Conservation (phyloP, 768 basidiomycete genomes). For the Rhodosporidiobolus sp. region DNA sequence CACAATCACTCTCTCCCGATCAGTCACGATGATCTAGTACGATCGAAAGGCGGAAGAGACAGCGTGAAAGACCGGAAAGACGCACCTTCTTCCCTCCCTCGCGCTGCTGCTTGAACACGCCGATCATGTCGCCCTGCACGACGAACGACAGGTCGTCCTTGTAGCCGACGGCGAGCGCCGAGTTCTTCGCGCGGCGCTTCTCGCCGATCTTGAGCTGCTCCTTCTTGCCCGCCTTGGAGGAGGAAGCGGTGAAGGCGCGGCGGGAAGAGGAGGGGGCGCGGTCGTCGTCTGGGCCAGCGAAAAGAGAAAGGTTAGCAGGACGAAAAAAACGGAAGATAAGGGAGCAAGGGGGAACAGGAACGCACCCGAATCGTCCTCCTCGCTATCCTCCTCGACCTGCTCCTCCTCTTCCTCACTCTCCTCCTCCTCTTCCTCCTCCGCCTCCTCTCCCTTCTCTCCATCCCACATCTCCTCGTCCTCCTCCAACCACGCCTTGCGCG, state of each 20-base stretch:
- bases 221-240: slow-evolving; percentile 41
- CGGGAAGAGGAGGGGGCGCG: slow-evolving; percentile 5
- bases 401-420: slow-evolving; percentile 56
- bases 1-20: too few species aligned
- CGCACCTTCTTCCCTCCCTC: slow-evolving; percentile 43
- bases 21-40: too few species aligned
- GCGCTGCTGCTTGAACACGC: slow-evolving; percentile 44
- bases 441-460: slow-evolving; percentile 59
- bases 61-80: background rate
- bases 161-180: slow-evolving; percentile 88
- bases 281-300: slow-evolving; percentile 20
- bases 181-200: slow-evolving; percentile 57
- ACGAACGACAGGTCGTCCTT: slow-evolving; percentile 94
- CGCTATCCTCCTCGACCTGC: slow-evolving; percentile 27
- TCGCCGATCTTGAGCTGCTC: slow-evolving; percentile 50
- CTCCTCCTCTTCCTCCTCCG: slow-evolving; percentile 57
- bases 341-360: background rate
- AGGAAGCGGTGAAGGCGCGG: slow-evolving; percentile 21
- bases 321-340: background rate
- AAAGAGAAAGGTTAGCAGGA: background rate
- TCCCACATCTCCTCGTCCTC: slow-evolving; percentile 90
- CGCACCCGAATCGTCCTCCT: slow-evolving; percentile 24
- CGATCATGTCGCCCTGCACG: slow-evolving; percentile 65
- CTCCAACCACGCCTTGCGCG: slow-evolving; percentile 61
- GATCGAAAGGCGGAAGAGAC: slow-evolving; percentile 46